phyloP scores from a whole-genome alignment of 805 yeast genomes.

The Myxozyma melibiosi region DNA sequence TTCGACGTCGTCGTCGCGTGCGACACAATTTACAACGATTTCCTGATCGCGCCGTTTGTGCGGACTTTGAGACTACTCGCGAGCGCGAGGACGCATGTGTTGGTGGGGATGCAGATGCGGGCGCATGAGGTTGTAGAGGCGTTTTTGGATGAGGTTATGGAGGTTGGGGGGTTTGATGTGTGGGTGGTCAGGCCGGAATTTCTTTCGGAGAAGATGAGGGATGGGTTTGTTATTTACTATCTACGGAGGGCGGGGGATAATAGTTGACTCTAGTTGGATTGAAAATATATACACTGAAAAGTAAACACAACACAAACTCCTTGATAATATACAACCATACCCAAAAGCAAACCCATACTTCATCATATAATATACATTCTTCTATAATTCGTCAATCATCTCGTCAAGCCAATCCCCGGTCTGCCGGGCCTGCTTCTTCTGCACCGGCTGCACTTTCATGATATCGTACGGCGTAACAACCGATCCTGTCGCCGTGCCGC shows the following conservation, averaged over 20 bases:
- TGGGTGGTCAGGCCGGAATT: constrained; percentile 42
- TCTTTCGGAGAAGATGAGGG: constrained; percentile 42
- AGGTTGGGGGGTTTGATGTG: constrained; percentile 44
- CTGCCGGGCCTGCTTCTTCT: background rate
- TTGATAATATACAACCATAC: background rate
- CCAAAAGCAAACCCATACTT: background rate
- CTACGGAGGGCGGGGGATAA: constrained; percentile 31
- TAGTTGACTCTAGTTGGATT: background rate
- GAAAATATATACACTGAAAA: background rate
- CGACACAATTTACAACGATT: constrained; percentile 69
- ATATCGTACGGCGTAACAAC: constrained; percentile 21
- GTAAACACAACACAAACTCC: background rate
- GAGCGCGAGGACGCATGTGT: constrained; percentile 43
- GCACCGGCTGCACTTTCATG: constrained; percentile 18
- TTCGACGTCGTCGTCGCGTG: constrained; percentile 58
- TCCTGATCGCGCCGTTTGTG: constrained; percentile 54
- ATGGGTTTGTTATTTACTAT: constrained; percentile 54
- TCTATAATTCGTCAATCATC: background rate
- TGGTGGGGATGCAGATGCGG: constrained; percentile 58
- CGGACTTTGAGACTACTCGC: constrained; percentile 47
- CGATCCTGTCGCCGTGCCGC: background rate
- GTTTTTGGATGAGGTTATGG: constrained; percentile 45
- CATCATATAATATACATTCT: background rate
- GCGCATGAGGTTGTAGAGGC: constrained; percentile 53
- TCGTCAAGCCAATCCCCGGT: constrained; percentile 5